These are phyloP conservation scores for Globisporangium nunn DNA, from an alignment of 352 stramenopile genomes.

Conservation along the genomic window DNA sequence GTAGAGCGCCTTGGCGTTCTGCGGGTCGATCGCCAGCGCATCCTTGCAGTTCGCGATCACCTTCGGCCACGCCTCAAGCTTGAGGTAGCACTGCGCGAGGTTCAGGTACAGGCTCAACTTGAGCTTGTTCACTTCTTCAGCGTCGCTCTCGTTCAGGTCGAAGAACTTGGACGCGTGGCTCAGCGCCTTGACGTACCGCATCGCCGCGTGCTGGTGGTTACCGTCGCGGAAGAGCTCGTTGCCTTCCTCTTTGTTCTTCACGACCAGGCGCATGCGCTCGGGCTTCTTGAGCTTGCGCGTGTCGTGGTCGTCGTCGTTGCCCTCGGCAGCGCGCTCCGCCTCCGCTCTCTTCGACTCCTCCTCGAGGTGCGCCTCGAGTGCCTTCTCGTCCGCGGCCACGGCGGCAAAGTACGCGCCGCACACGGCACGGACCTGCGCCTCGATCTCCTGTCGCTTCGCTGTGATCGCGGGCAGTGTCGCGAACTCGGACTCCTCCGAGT, in stretches of 20 bases:
- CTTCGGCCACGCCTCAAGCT: conserved; percentile 87
- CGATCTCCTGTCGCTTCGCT: conserved; percentile 47
- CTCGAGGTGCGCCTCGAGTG: conserved; percentile 69
- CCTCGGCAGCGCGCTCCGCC: conserved; percentile 58
- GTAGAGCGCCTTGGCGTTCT: conserved; percentile 85
- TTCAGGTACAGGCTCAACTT: conserved; percentile 92
- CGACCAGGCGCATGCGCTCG: conserved; percentile 90
- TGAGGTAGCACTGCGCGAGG: conserved; percentile 90
- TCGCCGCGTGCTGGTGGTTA: conserved; percentile 83
- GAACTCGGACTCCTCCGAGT: conserved; percentile 80
- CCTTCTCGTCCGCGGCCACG: conserved; percentile 50
- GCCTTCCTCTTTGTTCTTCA: conserved; percentile 94
- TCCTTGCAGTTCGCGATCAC: conserved; percentile 83
- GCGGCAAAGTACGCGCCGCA: conserved; percentile 70
- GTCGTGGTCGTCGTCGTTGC: conserved; percentile 88
- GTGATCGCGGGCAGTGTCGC: conserved; percentile 52
- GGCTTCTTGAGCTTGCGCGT: conserved; percentile 90
- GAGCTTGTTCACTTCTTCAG: conserved; percentile 82
- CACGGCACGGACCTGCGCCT: conserved; percentile 36
- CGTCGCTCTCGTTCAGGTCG: conserved; percentile 75
- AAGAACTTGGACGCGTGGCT: conserved; percentile 91
- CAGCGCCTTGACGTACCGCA: conserved; percentile 89
- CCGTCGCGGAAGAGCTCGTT: conserved; percentile 91
- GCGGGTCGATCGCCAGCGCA: conserved; percentile 61
- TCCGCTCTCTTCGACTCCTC: conserved; percentile 67